Evolutionary conservation across 768 basidiomycete species (phyloP), one percentile per base, ranked within the genome.

Genomic region (Mrakia frigida): DNA sequence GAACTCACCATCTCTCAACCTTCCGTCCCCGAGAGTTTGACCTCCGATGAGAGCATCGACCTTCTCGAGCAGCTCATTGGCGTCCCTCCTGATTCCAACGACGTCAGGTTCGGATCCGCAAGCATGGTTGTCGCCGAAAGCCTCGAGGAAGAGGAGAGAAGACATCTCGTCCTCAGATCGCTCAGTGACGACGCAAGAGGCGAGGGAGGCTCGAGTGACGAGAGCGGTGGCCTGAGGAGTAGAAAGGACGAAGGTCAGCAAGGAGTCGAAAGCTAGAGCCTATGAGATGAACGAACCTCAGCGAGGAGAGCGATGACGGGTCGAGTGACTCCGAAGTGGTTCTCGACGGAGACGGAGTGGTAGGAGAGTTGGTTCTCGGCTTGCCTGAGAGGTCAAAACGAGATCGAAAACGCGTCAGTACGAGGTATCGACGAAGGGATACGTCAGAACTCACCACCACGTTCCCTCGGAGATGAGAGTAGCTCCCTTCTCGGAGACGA

Each of bases 321-420:
- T 71, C 83, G 83, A 53, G 82, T 83, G 74, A 84, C 84, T 61
- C 86, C 87, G 80, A 86, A 85, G 74, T 85, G 84, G 78, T 83
- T 85, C 80, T 88, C 87, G 61, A 86, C 83, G 61, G 84, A 84
- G 75, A 85, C 85, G 74, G 79, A 82, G 78, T 83, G 84, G 80
- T 79, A 84, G 74, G 77, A 83, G 73, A 81, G 83, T 80, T 79
- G 82, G 78, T 81, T 81, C 68, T 78, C 79, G 70, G 82, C 82
- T 76, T 82, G 84, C 80, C 77, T 79, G 52, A 16, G 31, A 28
- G 18, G 39, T 13, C 25, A 61, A 18, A 63, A 65, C n/a, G n/a
- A n/a, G 46, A 50, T 1, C 13, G 18, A 50, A 4, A 50, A 2
- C 43, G 2, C 1, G 46, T 50, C 46, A 50, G 18, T 50, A 18